These are phyloP conservation scores for Tripterygium wilfordii DNA, from an alignment of 177 flowering plant genomes.

Conservation along the genomic window DNA sequence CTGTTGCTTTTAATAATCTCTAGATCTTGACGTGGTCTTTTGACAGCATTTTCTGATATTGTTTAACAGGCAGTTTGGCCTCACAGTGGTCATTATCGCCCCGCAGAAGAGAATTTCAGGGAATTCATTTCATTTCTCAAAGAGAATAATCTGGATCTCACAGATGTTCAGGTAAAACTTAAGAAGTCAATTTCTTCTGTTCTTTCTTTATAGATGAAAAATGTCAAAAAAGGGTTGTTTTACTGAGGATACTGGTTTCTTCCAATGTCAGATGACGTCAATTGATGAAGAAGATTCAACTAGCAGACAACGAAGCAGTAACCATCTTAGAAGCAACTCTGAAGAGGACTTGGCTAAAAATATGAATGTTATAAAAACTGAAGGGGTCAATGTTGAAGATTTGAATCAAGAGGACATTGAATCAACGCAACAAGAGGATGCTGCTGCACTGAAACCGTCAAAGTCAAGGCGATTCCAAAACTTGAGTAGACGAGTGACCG, in stretches of 20 bases:
- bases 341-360: conserved; percentile 32
- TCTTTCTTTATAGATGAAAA: not conserved
- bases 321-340: conserved; percentile 29
- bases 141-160: conserved; percentile 55
- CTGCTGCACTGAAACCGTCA: not conserved
- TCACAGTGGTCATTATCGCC: conserved; percentile 77
- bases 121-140: conserved; percentile 53
- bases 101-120: conserved; percentile 62
- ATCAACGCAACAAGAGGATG: conserved; percentile 8
- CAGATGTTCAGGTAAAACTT: conserved; percentile 48
- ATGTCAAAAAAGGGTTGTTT: not conserved
- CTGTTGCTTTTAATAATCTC: not conserved
- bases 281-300: conserved; percentile 33
- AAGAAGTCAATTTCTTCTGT: not conserved
- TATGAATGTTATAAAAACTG: conserved; percentile 8
- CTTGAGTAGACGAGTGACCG: conserved; percentile 12
- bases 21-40: conserved; percentile 22
- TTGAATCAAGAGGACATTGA: conserved; percentile 1
- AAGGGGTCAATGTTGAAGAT: conserved; percentile 13
- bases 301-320: conserved; percentile 20
- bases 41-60: not conserved
- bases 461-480: conserved; percentile 10
- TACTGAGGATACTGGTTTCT: conserved; percentile 8
- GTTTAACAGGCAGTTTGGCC: conserved; percentile 73
- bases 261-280: conserved; percentile 38